Conservation (phyloP, 768 basidiomycete species). For the Lentinula raphanica region DNA sequence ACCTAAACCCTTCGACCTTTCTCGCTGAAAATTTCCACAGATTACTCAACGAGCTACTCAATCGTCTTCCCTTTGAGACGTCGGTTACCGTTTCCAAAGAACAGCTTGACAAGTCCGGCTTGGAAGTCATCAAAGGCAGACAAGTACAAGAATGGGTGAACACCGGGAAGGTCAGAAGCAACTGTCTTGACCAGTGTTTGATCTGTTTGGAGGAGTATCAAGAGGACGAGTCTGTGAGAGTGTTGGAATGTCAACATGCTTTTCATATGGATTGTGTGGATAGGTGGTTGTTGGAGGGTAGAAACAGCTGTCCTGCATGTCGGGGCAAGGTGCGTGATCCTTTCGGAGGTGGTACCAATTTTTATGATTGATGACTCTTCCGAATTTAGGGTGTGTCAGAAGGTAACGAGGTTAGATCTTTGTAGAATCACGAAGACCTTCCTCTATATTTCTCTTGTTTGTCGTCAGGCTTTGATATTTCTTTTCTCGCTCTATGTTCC, state of each 20-base stretch:
- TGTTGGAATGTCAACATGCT: constrained; percentile 81
- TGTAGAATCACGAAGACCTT: too few relatives aligned
- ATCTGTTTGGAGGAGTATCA: constrained; percentile 88
- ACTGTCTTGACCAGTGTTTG: constrained; percentile 77
- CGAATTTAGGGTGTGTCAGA: constrained; percentile 1
- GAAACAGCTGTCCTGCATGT: constrained; percentile 92
- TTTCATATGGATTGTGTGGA: constrained; percentile 90
- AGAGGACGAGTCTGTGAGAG: constrained; percentile 68
- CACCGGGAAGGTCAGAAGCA: constrained; percentile 63
- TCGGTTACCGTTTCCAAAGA: constrained; percentile 78
- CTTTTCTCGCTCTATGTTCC: background rate
- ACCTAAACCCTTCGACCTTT: background rate
- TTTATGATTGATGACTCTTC: background rate
- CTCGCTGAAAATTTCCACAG: constrained; percentile 28
- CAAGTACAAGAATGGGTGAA: constrained; percentile 52
- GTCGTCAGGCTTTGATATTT: background rate
- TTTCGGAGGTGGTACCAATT: background rate
- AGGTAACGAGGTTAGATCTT: background rate
- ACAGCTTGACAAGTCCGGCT: constrained; percentile 80
- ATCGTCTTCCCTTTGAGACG: constrained; percentile 51
- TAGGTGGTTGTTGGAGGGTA: constrained; percentile 77
- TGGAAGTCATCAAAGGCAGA: constrained; percentile 65
- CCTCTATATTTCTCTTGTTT: background rate
- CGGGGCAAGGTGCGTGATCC: constrained; percentile 55
- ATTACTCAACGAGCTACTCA: constrained; percentile 80